phyloP scores from a whole-genome alignment of 129 eudicot genomes.

The Pulicaria dysenterica region DNA sequence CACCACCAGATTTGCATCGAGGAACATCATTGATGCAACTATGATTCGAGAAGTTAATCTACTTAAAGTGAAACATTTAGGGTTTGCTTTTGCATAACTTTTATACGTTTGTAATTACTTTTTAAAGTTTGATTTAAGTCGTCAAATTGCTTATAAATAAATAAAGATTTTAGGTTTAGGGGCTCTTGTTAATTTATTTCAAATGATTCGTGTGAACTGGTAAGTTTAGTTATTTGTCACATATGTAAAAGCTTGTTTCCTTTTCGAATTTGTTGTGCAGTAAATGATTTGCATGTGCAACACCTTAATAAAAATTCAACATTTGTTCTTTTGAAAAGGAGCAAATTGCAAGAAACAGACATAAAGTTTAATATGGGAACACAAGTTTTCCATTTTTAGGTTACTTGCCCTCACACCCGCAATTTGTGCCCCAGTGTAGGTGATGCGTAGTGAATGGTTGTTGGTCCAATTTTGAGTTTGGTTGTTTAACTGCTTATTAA shows the following conservation, averaged over 20 bases:
- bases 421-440: not conserved
- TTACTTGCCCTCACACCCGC: conserved; percentile 5
- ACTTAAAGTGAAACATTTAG: too few relatives aligned
- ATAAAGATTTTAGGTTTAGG: conserved; percentile 9
- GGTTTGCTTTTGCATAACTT: not conserved
- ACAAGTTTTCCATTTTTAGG: not conserved
- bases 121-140: not conserved
- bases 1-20: not conserved
- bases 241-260: not conserved
- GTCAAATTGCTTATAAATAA: conserved; percentile 12
- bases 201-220: not conserved
- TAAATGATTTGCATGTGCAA: not conserved
- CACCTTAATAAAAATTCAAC: not conserved
- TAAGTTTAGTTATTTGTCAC: not conserved
- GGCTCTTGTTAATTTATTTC: not conserved
- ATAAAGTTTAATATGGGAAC: not conserved
- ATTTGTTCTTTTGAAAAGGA: not conserved
- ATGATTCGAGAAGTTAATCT: too few relatives aligned
- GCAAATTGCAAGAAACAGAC: not conserved
- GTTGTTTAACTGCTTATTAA: not conserved
- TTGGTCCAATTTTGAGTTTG: not conserved
- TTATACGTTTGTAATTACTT: not conserved
- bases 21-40: too few relatives aligned
- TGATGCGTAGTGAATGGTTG: conserved; percentile 3
- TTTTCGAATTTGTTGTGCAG: not conserved